These are phyloP conservation scores for Acacia crassicarpa DNA, from an alignment of 306 rosid genomes.

Conservation along the genomic window DNA sequence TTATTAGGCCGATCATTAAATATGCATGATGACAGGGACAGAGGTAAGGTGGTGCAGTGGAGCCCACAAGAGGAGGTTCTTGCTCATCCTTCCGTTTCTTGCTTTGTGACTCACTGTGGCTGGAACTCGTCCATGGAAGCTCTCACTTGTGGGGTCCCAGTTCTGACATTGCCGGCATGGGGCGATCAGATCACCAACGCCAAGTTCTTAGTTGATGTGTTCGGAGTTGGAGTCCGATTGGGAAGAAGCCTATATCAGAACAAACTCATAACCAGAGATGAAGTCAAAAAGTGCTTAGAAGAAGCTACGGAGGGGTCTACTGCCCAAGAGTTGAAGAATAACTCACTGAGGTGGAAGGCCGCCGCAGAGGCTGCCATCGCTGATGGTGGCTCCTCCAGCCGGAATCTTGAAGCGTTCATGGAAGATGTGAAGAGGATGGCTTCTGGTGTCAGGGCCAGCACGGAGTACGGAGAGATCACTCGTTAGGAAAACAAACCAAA, in stretches of 20 bases:
- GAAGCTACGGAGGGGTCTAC: constrained; percentile 54
- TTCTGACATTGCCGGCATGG: constrained; percentile 76
- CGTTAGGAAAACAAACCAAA: background rate
- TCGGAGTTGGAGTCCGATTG: constrained; percentile 49
- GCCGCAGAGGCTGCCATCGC: constrained; percentile 59
- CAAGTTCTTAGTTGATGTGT: constrained; percentile 62
- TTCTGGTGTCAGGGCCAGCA: background rate
- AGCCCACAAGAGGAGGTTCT: constrained; percentile 67
- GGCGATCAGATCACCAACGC: constrained; percentile 81
- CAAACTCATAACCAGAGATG: constrained; percentile 46
- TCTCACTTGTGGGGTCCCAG: constrained; percentile 53
- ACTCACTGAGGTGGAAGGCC: constrained; percentile 44
- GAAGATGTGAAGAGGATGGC: constrained; percentile 27
- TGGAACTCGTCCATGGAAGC: constrained; percentile 82
- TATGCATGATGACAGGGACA: constrained; percentile 17
- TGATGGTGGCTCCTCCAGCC: constrained; percentile 55
- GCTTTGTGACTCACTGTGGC: constrained; percentile 74
- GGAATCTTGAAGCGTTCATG: constrained; percentile 45
- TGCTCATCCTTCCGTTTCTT: constrained; percentile 55
- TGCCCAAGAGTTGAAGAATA: constrained; percentile 51
- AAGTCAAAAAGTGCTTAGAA: constrained; percentile 42
- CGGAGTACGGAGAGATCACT: background rate
- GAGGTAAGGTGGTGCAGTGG: constrained; percentile 64
- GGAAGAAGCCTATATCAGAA: constrained; percentile 35
- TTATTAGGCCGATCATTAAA: too few relatives aligned